Percentiles rank a stretch among this genome's conserved stretches.
These are phyloP conservation scores for Fusarium sororula DNA, from an alignment of 2,329 filamentous ascomycete genomes.

Conservation along the genomic window DNA sequence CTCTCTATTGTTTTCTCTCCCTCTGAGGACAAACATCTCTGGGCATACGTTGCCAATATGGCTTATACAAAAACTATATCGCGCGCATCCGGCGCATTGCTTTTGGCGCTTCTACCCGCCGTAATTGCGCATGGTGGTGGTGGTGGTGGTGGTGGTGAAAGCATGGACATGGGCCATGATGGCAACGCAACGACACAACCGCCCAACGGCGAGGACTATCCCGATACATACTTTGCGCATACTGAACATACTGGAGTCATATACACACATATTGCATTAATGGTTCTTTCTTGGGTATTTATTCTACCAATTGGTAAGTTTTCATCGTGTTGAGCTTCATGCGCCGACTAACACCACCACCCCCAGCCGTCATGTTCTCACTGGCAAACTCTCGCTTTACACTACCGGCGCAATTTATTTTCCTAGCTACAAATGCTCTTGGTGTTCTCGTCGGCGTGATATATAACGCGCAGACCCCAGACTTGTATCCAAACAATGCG, in stretches of 20 bases:
- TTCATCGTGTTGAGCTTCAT: background rate
- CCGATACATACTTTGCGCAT: conserved; percentile 68
- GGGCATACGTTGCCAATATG: background rate
- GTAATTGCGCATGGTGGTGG: conserved; percentile 24
- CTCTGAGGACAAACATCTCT: background rate
- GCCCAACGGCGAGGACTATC: conserved; percentile 46
- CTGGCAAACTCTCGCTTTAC: conserved; percentile 80
- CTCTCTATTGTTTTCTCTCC: background rate
- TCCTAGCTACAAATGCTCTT: conserved; percentile 69
- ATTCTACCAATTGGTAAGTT: conserved; percentile 75
- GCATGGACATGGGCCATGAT: conserved; percentile 14
- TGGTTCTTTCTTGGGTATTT: conserved; percentile 77
- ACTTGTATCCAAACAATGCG: conserved; percentile 87
- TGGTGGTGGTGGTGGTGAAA: conserved; percentile 12
- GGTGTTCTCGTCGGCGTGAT: conserved; percentile 72
- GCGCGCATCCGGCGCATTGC: background rate
- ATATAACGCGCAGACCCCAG: conserved; percentile 84
- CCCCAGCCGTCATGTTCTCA: conserved; percentile 83
- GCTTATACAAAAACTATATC: background rate
- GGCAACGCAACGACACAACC: conserved; percentile 30
- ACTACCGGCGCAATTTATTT: conserved; percentile 73
- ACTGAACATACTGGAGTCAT: conserved; percentile 64
- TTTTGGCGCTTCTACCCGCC: conserved; percentile 28
- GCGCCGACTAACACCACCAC: conserved; percentile 4
- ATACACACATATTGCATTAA: conserved; percentile 74